These are phyloP conservation scores for Pachysolen tannophilus DNA, from an alignment of 805 yeast species.

Conservation along the genomic window DNA sequence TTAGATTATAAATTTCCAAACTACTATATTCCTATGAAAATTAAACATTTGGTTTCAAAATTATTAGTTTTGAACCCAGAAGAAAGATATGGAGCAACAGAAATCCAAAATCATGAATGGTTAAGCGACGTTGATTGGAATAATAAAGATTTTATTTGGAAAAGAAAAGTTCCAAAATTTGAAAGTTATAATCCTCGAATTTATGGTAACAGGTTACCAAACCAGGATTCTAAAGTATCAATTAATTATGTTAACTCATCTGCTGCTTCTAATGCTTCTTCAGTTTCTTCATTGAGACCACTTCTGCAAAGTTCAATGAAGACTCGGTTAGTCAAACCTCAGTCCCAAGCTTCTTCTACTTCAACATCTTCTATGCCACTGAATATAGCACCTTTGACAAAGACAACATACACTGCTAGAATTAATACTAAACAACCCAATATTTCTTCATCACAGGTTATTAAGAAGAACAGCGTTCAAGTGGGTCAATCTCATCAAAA, in stretches of 20 bases:
- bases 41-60: constrained; percentile 59
- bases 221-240: too few species aligned
- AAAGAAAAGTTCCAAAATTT: constrained; percentile 53
- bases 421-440: not conserved
- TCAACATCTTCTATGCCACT: constrained; percentile 2
- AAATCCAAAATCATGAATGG: constrained; percentile 64
- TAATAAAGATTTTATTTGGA: constrained; percentile 64
- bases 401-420: too few species aligned
- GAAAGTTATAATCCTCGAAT: constrained; percentile 50
- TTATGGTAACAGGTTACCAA: constrained; percentile 12
- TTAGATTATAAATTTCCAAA: constrained; percentile 67
- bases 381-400: not conserved
- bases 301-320: constrained; percentile 33
- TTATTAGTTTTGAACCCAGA: constrained; percentile 68
- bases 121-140: constrained; percentile 62
- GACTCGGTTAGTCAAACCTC: constrained; percentile 21
- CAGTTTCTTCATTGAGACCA: constrained; percentile 35
- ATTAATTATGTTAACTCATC: constrained; percentile 2
- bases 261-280: constrained; percentile 14
- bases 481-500: constrained; percentile 10
- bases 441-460: too few species aligned
- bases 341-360: not conserved
- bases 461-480: constrained; percentile 1
- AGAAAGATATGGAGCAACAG: constrained; percentile 47
- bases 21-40: constrained; percentile 50